Conservation (phyloP, 257 asterid species). For the Cinchona pubescens region DNA sequence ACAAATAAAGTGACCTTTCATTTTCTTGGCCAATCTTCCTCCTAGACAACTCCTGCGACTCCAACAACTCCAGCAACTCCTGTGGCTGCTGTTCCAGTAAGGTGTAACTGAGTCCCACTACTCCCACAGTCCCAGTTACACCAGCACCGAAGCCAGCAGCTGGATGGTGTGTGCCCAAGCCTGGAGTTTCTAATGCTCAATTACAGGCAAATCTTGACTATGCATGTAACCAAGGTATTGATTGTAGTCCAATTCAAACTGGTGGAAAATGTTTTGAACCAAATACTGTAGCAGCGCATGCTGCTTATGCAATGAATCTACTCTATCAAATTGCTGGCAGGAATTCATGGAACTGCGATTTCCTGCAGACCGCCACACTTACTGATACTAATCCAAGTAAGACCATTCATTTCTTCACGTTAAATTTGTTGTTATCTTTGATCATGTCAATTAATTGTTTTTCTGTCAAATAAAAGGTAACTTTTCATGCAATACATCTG, state of each 20-base stretch:
- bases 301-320: slow-evolving; percentile 83
- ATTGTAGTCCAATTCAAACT: slow-evolving; percentile 64
- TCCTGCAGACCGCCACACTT: slow-evolving; percentile 60
- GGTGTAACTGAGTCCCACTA: slow-evolving; percentile 19
- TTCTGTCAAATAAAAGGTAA: neutral
- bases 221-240: slow-evolving; percentile 66
- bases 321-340: slow-evolving; percentile 78
- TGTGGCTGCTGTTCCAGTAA: slow-evolving; percentile 24
- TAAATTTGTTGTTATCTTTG: neutral
- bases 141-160: slow-evolving; percentile 41
- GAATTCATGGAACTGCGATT: slow-evolving; percentile 74
- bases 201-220: slow-evolving; percentile 73
- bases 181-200: slow-evolving; percentile 44
- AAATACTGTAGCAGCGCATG: slow-evolving; percentile 53
- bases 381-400: slow-evolving; percentile 66
- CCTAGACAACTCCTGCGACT: slow-evolving; percentile 42
- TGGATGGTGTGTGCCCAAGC: slow-evolving; percentile 72
- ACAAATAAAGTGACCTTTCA: slow-evolving; percentile 1
- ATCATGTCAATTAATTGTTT: neutral
- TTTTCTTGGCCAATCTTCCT: slow-evolving; percentile 19
- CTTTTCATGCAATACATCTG: neutral
- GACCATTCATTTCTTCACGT: slow-evolving; percentile 18
- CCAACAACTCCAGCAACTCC: slow-evolving; percentile 31
- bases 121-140: slow-evolving; percentile 29
- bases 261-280: slow-evolving; percentile 79